Evolutionary conservation across 2,329 filamentous ascomycete species (phyloP), one percentile per base, ranked within the genome.

Genomic region (Hirsutella minnesotensis): DNA sequence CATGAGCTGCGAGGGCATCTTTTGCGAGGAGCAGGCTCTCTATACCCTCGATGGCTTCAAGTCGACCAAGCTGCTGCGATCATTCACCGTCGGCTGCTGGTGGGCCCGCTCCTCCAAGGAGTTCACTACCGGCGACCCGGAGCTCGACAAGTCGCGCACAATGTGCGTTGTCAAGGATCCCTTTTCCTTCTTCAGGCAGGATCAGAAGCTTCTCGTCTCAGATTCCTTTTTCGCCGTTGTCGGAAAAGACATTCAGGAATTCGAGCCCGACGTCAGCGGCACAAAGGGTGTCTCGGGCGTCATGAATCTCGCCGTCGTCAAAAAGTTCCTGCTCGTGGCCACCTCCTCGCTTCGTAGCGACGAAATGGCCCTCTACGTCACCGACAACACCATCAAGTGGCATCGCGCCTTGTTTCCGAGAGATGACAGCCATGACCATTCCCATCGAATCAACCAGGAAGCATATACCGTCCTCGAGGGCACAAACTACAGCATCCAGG

Each of bases 401-500:
- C 88, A 96, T 60, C 81, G 88, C 42, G 90, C 90, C 46, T 78
- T 94, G 56, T 96, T 98, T 61, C 83, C 81, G 8, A 78, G 79
- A 37, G 81, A 85, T 47, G 87, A 94, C 59, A 83, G 68, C 37
- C 65, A 69, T 47, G 82, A 86, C 47, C 88, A 95, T 60, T 86
- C 72, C 35, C 66, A 69, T 46, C 61, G 56, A 39, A 64, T 89
- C 54, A 75, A 87, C 47, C 83, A 95, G 58, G 78, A 90, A 57
- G 86, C 86, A 3, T 98, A 95, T 62, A 98, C 92, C 0, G 76
- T 98, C 39, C 73, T 98, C 34, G 90, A 96, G 64, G 92, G 89
- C 55, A 96, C 92, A 35, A 90, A 95, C 58, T 95, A 98, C 68
- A 95, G 90, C 67, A 88, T 98, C 53, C 90, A 96, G 64, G 80